Evolutionary conservation across 2,329 filamentous ascomycete species (phyloP).

Genomic region (Colletotrichum lupini): DNA sequence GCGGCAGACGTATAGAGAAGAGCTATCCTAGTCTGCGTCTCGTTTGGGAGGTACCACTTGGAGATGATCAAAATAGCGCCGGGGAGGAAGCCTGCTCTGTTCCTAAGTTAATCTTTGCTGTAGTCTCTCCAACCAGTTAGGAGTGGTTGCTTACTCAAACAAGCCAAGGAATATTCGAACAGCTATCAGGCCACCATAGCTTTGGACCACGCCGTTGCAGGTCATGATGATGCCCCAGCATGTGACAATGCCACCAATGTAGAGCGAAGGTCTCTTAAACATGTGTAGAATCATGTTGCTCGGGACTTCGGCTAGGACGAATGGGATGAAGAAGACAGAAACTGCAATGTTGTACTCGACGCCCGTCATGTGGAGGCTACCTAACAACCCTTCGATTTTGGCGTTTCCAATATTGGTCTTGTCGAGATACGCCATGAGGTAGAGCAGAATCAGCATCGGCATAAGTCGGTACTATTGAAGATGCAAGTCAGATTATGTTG

Average conservation of each 20-base stretch:
- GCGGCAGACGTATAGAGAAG: constrained; percentile 50
- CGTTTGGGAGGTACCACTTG: constrained; percentile 47
- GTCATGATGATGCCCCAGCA: constrained; percentile 53
- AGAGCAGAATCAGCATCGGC: constrained; percentile 45
- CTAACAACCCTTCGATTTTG: constrained; percentile 63
- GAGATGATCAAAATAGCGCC: constrained; percentile 46
- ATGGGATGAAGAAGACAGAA: constrained; percentile 71
- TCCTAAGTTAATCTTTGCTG: background rate
- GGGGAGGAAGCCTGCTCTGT: constrained; percentile 45
- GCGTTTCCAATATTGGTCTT: constrained; percentile 60
- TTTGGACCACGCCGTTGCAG: constrained; percentile 48
- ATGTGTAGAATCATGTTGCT: constrained; percentile 52
- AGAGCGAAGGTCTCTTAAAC: constrained; percentile 54
- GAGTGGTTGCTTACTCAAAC: constrained; percentile 43
- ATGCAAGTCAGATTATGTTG: background rate
- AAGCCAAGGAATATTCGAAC: constrained; percentile 53
- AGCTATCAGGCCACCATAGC: constrained; percentile 52
- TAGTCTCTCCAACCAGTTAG: background rate
- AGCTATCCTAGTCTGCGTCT: constrained; percentile 44
- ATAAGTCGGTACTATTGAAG: constrained; percentile 40
- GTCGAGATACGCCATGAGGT: constrained; percentile 45
- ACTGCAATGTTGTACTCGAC: constrained; percentile 71
- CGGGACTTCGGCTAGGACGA: constrained; percentile 59
- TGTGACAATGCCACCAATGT: constrained; percentile 50
- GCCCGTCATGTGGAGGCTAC: constrained; percentile 59